Evolutionary conservation across 1,139 yeast genomes (phyloP).

Genomic region (Zygosaccharomyces pseudobailii): DNA sequence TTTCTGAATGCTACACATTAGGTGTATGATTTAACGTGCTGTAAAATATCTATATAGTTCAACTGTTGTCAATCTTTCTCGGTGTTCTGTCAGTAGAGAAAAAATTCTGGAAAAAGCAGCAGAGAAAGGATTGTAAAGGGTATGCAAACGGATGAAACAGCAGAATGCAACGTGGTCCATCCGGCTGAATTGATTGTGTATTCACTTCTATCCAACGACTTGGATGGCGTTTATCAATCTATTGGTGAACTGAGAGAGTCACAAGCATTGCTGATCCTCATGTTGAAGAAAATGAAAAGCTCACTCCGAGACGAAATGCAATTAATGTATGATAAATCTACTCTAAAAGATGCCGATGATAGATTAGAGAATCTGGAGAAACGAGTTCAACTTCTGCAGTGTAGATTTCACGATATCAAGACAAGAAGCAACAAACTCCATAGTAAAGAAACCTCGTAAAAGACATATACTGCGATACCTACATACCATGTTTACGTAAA

Average conservation of each 20-base stretch:
- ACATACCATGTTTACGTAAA: neutral
- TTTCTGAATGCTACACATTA: neutral
- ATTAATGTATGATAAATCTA: conserved; percentile 14
- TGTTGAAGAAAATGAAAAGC: conserved; percentile 23
- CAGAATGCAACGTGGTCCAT: conserved; percentile 21
- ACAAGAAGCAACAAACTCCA: conserved; percentile 7
- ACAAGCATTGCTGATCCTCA: conserved; percentile 29
- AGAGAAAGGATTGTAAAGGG: neutral
- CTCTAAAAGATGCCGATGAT: neutral
- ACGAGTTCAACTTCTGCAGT: conserved; percentile 12
- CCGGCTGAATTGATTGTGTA: conserved; percentile 32
- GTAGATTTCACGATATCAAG: conserved; percentile 11
- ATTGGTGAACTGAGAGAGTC: conserved; percentile 32
- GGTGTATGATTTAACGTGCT: neutral
- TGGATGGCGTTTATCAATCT: conserved; percentile 32
- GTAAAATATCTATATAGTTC: neutral
- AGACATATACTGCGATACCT: neutral
- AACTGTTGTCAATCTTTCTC: neutral
- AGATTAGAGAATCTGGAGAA: conserved; percentile 13
- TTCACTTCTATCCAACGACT: conserved; percentile 28
- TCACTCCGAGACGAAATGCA: conserved; percentile 23
- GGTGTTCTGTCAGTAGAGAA: neutral
- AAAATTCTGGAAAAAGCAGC: neutral
- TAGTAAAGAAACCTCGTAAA: neutral
- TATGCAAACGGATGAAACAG: conserved; percentile 3